Evolutionary conservation across 164 flowering plant genomes (phyloP), one percentile per base, ranked within the genome.

Genomic region (Magnolia officinalis): DNA sequence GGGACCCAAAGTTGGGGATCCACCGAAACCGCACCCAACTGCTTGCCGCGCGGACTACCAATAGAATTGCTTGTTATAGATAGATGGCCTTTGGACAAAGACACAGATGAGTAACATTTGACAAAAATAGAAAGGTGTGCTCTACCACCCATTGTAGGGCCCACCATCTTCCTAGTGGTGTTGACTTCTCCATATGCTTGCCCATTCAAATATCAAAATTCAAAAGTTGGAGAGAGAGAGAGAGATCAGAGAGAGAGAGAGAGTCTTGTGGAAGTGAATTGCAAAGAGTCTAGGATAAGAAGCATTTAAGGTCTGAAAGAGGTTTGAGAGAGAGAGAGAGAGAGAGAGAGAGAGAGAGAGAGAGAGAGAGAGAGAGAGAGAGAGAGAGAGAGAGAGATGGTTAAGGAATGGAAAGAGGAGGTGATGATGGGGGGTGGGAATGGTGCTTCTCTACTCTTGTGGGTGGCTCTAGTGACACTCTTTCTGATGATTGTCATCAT

Each of bases 401-500:
- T 59, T 16, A 78, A 76, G 52, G 73, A 61, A 31, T 68, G 73
- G 73, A 72, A 69, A 73, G 70, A 75, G 50, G 82, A 76, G 80
- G 81, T 45, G 55, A 71, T 82, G 75, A 75, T 71, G 6, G 73
- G 73, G 14, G 77, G 66, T 21, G 77, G 76, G 11, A 76, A 78
- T 74, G 49, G 75, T 49, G 78, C 21, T 49, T 77, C 68, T 49
- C 14, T 79, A 3, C 55, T 80, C 26, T n/a, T 83, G 45, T 84
- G 84, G 85, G 85, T 77, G 21, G 61, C 61, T 55, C 61, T 55
- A 66, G 19, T 89, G 26, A 75, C 80, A n/a, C 51, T 86, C 6
- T 76, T 75, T 31, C 64, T 88, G 51, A 50, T 89, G 29, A 3
- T 75, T 16, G 78, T 83, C 4, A 59, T 81, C n/a, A 26, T 89